A percentile compares a stretch with the other conserved stretches of the same genome.
Conservation (phyloP, 768 basidiomycete genomes). For the Pulveroboletus sp. region DNA sequence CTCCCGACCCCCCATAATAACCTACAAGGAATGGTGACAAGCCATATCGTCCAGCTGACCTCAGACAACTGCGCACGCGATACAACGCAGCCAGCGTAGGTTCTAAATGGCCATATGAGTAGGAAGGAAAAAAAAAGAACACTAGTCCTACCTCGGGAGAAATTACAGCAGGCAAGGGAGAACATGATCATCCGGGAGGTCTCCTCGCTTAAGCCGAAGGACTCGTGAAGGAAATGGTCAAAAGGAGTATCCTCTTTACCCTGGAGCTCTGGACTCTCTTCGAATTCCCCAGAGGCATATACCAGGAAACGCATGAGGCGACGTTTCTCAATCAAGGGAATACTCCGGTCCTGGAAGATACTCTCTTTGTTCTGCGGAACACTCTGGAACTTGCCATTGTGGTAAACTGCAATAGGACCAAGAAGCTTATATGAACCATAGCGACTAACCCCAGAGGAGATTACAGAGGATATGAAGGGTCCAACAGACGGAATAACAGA, state of each 20-base stretch:
- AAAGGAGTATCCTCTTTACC: constrained; percentile 56
- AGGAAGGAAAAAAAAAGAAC: not conserved
- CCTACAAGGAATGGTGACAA: constrained; percentile 87
- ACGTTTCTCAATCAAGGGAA: constrained; percentile 80
- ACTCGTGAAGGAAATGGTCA: constrained; percentile 53
- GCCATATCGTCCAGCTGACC: constrained; percentile 82
- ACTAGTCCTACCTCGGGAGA: constrained; percentile 45
- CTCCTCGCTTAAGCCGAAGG: constrained; percentile 57
- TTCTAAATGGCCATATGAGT: constrained; percentile 42
- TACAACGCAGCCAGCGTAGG: constrained; percentile 56
- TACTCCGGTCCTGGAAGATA: constrained; percentile 78
- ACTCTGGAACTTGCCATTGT: constrained; percentile 42
- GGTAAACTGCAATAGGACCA: constrained; percentile 61
- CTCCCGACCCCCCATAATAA: constrained; percentile 90
- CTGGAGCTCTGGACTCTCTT: constrained; percentile 52
- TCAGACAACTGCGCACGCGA: constrained; percentile 71
- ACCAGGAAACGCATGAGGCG: constrained; percentile 88
- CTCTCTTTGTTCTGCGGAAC: constrained; percentile 93
- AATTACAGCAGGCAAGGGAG: constrained; percentile 69
- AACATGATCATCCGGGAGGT: constrained; percentile 63
- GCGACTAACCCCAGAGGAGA: constrained; percentile 78
- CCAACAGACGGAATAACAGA: constrained; percentile 77
- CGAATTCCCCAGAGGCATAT: constrained; percentile 75
- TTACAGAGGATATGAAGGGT: constrained; percentile 69
- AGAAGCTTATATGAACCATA: constrained; percentile 90